These are phyloP conservation scores for Kwoniella shandongensis DNA, from an alignment of 768 basidiomycete species.

Conservation along the genomic window DNA sequence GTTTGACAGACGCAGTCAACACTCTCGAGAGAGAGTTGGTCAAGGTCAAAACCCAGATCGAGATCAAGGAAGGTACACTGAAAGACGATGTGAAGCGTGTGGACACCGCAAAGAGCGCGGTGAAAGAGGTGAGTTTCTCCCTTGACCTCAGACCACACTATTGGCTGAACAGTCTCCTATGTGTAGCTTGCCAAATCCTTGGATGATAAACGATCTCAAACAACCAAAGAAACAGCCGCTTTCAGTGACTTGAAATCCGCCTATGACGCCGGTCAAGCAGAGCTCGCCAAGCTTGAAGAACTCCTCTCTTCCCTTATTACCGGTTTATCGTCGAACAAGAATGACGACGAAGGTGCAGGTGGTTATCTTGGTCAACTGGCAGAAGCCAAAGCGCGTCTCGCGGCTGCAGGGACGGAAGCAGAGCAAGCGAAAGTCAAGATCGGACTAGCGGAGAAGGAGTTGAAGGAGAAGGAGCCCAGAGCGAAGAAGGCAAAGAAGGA, in stretches of 20 bases:
- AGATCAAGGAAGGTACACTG: slow-evolving; percentile 73
- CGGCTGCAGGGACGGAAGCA: slow-evolving; percentile 77
- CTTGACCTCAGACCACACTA: too few species aligned
- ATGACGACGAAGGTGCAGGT: slow-evolving; percentile 67
- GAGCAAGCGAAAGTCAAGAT: slow-evolving; percentile 77
- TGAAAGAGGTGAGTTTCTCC: slow-evolving; percentile 61
- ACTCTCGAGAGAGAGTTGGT: slow-evolving; percentile 75
- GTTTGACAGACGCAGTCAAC: slow-evolving; percentile 75
- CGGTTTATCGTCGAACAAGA: slow-evolving; percentile 67
- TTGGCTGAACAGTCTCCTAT: neutral
- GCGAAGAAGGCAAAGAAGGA: slow-evolving; percentile 85
- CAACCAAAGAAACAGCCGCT: slow-evolving; percentile 60
- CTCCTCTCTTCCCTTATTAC: slow-evolving; percentile 93
- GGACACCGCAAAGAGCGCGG: slow-evolving; percentile 59
- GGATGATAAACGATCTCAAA: slow-evolving; percentile 63
- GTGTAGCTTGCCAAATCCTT: slow-evolving; percentile 63
- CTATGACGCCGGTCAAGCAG: slow-evolving; percentile 63
- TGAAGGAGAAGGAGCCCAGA: slow-evolving; percentile 69
- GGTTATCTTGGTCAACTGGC: slow-evolving; percentile 97
- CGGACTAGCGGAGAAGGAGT: slow-evolving; percentile 72
- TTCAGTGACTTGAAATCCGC: slow-evolving; percentile 69
- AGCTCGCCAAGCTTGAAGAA: slow-evolving; percentile 75
- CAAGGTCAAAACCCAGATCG: slow-evolving; percentile 79
- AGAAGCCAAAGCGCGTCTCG: slow-evolving; percentile 70
- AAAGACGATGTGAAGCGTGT: slow-evolving; percentile 72